Conservation (phyloP, 352 stramenopile species). For the Phytophthora pseudosyringae region DNA sequence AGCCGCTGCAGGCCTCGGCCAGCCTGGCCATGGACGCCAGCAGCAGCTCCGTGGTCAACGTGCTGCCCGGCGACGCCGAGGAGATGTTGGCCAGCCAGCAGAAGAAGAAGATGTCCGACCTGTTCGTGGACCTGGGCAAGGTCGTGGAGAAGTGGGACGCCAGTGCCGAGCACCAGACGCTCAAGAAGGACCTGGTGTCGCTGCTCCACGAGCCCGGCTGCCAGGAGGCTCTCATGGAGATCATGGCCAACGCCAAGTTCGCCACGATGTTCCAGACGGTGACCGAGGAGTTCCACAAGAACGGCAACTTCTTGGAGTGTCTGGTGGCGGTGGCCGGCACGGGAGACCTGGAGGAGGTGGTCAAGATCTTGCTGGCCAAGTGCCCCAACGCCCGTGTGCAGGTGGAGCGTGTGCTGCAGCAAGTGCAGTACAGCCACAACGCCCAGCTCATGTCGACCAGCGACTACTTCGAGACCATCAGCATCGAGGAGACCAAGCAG, state of each 20-base stretch:
- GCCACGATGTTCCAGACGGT: conserved; percentile 68
- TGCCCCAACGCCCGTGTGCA: conserved; percentile 74
- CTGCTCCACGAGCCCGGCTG: conserved; percentile 78
- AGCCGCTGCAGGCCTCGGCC: conserved; percentile 12
- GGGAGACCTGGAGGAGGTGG: conserved; percentile 71
- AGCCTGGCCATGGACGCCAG: conserved; percentile 33
- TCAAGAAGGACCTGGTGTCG: conserved; percentile 79
- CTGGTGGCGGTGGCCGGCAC: conserved; percentile 56
- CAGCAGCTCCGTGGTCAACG: conserved; percentile 27
- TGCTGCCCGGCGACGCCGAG: conserved; percentile 40
- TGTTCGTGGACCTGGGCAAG: conserved; percentile 83
- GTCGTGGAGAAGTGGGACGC: conserved; percentile 79
- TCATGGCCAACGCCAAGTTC: conserved; percentile 77
- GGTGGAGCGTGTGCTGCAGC: conserved; percentile 76
- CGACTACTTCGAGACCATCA: conserved; percentile 79
- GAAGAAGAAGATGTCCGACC: conserved; percentile 67
- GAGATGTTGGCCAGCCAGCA: conserved; percentile 62
- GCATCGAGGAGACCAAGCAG: conserved; percentile 71
- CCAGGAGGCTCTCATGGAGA: conserved; percentile 74
- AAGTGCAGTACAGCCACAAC: conserved; percentile 75
- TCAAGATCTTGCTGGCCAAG: conserved; percentile 78
- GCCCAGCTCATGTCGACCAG: conserved; percentile 71
- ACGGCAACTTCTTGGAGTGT: conserved; percentile 58
- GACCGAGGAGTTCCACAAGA: conserved; percentile 66
- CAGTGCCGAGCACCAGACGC: conserved; percentile 51